Evolutionary conservation across 2,329 filamentous ascomycete genomes (phyloP).

Genomic region (Alternaria ventricosa): DNA sequence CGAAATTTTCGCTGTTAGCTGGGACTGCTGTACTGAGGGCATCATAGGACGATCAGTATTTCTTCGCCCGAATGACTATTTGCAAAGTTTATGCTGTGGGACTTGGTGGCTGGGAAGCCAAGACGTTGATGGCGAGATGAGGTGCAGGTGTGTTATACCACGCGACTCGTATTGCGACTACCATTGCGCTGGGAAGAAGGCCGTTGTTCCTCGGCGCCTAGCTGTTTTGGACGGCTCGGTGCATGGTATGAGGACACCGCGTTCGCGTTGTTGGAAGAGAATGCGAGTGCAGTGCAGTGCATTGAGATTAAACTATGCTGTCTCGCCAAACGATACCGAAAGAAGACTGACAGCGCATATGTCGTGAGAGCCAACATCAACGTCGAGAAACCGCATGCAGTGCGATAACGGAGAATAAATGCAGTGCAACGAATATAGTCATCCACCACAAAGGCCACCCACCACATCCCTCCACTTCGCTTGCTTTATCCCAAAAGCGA

Average conservation of each 20-base stretch:
- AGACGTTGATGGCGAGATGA: neutral
- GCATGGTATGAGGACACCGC: neutral
- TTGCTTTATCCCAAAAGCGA: neutral
- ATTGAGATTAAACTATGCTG: neutral
- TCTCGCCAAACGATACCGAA: neutral
- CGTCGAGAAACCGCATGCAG: neutral
- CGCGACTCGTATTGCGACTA: neutral
- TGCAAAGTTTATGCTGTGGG: constrained; percentile 12
- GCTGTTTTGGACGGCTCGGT: neutral
- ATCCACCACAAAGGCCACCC: neutral
- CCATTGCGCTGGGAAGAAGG: neutral
- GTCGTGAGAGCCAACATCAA: neutral
- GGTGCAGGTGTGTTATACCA: neutral
- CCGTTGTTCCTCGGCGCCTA: neutral
- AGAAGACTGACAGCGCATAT: constrained; percentile 5
- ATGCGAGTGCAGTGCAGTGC: neutral
- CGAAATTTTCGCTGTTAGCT: neutral
- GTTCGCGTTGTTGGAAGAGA: neutral
- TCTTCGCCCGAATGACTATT: neutral
- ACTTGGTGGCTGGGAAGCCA: neutral
- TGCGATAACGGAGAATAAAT: neutral
- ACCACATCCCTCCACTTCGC: neutral
- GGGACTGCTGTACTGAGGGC: neutral
- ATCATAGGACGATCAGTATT: neutral
- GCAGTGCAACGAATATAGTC: neutral